Base-by-base conservation (phyloP, 495 filamentous ascomycete species). In the Trichoderma virens region DNA sequence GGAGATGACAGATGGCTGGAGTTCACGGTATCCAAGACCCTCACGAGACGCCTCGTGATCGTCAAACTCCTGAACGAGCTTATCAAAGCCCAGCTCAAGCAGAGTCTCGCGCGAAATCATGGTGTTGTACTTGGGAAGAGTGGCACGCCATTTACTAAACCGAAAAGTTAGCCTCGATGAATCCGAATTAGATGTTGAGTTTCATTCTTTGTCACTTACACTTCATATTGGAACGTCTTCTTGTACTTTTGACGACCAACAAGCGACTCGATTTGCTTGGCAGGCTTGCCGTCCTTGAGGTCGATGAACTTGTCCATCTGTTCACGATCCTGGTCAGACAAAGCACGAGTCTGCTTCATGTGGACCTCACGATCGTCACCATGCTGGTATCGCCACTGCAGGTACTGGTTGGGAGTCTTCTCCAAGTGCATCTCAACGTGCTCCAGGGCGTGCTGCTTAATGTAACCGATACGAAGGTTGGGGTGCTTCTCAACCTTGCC, bases 401-500 rank as follows among this genome's bases (percentile, higher is more conserved):
- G 83, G 71, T 99, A 99, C 75, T 99, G 94, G 72, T 93, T 97
- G 9, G 94, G 94, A 4, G 94, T 99, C 85, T 98, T 98, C 74
- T 99, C 94, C 68, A 99, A 83, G 72, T 99, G 94, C 93, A 97
- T 95, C 78, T 98, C 93, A 13, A 99, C 93, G 84, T 98, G 94
- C 81, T 99, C 94, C 13, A 99, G 84, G 23, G 95, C 96, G 73
- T 98, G 95, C 78, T 99, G 95, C 80, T 97, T 97, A 82, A 98
- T 97, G 82, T 98, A 98, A 59, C 95, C 95, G 71, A 99, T 97
- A 81, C 95, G 95, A 61, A 99, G 76, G 72, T 98, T 98, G 70
- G 95, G 95, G 72, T 99, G 95, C 80, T 98, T 98, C 81, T 98
- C 92, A 8, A 99, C 93, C 75, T 86, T 91, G 59, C 95, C 95